Conservation (phyloP, 257 asterid species). For the Fraxinus quadrangulata region DNA sequence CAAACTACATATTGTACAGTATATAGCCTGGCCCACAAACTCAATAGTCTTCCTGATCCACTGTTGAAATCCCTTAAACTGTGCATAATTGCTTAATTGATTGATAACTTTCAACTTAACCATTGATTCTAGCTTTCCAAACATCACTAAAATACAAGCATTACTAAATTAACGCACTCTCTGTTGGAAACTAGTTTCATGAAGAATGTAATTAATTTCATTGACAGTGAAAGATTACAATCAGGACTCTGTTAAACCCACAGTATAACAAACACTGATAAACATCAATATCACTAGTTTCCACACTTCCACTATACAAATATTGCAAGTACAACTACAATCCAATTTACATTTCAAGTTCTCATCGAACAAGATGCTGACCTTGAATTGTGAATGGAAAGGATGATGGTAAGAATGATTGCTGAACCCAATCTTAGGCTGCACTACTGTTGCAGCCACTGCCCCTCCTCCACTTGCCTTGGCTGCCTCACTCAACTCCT, state of each 20-base stretch:
- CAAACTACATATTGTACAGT: background rate
- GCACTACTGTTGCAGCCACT: conserved; percentile 38
- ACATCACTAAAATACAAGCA: conserved; percentile 7
- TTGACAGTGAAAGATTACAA: conserved; percentile 30
- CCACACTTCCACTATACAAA: conserved; percentile 38
- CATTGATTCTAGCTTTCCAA: conserved; percentile 10
- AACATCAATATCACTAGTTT: conserved; percentile 32
- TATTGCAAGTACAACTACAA: conserved; percentile 43
- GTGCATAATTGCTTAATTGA: background rate
- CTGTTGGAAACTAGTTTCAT: conserved; percentile 7
- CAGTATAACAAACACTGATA: conserved; percentile 25
- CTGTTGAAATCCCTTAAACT: background rate
- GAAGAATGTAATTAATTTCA: conserved; percentile 29
- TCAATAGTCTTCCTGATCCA: background rate
- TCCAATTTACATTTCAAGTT: conserved; percentile 52
- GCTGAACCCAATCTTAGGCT: conserved; percentile 67
- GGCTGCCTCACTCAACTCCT: conserved; percentile 58
- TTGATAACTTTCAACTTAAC: background rate
- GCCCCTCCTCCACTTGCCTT: conserved; percentile 58
- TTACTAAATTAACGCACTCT: background rate
- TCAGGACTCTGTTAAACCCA: conserved; percentile 47
- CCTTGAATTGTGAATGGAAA: conserved; percentile 94
- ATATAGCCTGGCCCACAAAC: conserved; percentile 5
- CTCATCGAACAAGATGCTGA: conserved; percentile 85
- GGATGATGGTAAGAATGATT: conserved; percentile 69